A percentile compares a stretch with the other conserved stretches of the same genome.
Conservation (phyloP, 176 grass and related monocot genomes). For the Eleusine coracana region DNA sequence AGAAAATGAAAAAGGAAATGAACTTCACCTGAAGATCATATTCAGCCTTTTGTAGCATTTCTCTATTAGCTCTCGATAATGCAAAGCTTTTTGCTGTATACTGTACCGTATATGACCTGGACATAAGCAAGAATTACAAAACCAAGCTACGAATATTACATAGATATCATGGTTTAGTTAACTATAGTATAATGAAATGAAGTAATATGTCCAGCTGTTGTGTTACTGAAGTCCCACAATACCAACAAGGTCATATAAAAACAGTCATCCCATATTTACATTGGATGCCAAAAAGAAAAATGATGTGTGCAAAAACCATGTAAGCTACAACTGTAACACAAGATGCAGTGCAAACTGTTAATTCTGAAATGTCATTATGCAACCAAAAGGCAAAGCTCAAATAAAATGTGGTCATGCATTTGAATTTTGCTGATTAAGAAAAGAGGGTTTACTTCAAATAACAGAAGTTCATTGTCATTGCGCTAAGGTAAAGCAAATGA, state of each 20-base stretch:
- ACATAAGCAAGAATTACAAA: constrained; percentile 48
- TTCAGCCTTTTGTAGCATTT: constrained; percentile 61
- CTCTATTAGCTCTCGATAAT: constrained; percentile 63
- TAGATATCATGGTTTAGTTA: constrained; percentile 39
- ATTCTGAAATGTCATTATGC: no score
- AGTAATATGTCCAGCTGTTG: not conserved
- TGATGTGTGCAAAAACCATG: constrained; percentile 1
- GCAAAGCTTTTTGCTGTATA: constrained; percentile 58
- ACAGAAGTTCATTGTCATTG: not conserved
- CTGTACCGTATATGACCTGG: constrained; percentile 62
- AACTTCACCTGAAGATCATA: constrained; percentile 75
- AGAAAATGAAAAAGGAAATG: constrained; percentile 12
- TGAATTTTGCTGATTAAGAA: not conserved
- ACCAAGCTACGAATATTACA: constrained; percentile 34
- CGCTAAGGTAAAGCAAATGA: no score
- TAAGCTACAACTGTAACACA: not conserved
- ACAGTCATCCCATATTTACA: constrained; percentile 33
- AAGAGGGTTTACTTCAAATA: not conserved
- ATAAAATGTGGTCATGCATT: not conserved
- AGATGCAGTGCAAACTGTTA: not conserved
- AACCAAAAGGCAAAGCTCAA: not conserved
- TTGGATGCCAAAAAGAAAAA: constrained; percentile 33
- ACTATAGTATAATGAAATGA: constrained; percentile 11
- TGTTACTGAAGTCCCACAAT: constrained; percentile 21
- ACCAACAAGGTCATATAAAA: constrained; percentile 22